phyloP scores from a whole-genome alignment of 805 yeast genomes.

The Metahyphopichia silvanorum region DNA sequence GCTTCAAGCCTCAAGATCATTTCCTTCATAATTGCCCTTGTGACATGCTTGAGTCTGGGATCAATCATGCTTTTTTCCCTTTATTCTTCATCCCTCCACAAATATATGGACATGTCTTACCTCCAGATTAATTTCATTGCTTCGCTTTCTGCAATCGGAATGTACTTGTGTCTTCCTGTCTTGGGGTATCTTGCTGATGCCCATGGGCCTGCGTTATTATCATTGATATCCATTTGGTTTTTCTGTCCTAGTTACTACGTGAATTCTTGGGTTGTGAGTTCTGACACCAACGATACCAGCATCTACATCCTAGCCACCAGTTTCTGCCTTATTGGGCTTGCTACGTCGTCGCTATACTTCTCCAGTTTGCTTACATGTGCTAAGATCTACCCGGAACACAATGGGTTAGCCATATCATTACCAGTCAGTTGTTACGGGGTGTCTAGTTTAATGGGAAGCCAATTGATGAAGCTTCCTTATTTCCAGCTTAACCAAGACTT shows the following conservation, averaged over 20 bases:
- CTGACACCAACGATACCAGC: conserved; percentile 1
- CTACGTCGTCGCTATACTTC: conserved; percentile 71
- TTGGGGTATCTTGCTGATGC: conserved; percentile 80
- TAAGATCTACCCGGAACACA: conserved; percentile 70
- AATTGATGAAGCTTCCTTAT: conserved; percentile 43
- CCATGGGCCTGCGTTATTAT: conserved; percentile 77
- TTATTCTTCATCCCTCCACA: conserved; percentile 67
- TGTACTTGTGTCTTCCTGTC: conserved; percentile 80
- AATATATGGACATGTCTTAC: conserved; percentile 58
- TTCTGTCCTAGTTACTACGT: conserved; percentile 66
- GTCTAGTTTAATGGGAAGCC: conserved; percentile 74
- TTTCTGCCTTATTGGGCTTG: conserved; percentile 62
- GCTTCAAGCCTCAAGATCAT: conserved; percentile 38
- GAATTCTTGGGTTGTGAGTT: conserved; percentile 21
- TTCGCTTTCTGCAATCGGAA: conserved; percentile 70
- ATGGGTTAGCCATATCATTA: conserved; percentile 78
- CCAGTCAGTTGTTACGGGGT: conserved; percentile 90
- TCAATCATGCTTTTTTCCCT: conserved; percentile 80
- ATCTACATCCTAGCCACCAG: conserved; percentile 38
- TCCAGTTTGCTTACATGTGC: conserved; percentile 78
- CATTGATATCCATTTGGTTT: conserved; percentile 55
- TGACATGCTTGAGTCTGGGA: conserved; percentile 74
- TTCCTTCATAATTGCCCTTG: conserved; percentile 56
- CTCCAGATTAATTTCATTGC: conserved; percentile 68
- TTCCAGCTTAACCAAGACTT: conserved; percentile 30